These are phyloP conservation scores for Flaveria bidentis DNA, from an alignment of 129 eudicot genomes.

Conservation along the genomic window DNA sequence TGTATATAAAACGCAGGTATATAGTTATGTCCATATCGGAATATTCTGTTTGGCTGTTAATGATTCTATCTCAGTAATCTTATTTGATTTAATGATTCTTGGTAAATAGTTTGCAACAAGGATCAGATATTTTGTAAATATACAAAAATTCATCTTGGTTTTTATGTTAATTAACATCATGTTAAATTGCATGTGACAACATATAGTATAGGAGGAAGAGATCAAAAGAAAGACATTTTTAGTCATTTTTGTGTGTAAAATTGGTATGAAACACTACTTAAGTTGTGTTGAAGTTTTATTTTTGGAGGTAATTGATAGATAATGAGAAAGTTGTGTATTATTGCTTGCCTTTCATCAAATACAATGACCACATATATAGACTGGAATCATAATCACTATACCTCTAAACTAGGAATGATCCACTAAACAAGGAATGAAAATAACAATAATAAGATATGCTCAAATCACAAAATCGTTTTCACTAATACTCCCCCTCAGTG, in stretches of 20 bases:
- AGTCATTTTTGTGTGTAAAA: background rate
- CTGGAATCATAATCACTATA: too few species aligned
- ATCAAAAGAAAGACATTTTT: background rate
- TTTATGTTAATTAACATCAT: background rate
- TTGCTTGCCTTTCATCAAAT: too few species aligned
- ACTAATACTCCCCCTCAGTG: too few species aligned
- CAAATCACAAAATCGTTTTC: too few species aligned
- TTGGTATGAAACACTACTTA: too few species aligned
- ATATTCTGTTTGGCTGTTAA: background rate
- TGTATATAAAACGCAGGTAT: slow-evolving; percentile 14
- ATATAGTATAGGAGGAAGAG: background rate
- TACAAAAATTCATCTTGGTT: background rate
- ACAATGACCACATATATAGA: too few species aligned
- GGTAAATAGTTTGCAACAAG: slow-evolving; percentile 4
- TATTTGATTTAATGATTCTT: background rate
- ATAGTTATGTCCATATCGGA: slow-evolving; percentile 14
- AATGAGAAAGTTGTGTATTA: too few species aligned
- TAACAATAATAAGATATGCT: too few species aligned
- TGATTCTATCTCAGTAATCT: background rate
- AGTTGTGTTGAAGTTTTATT: too few species aligned
- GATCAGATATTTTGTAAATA: background rate
- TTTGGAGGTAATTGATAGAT: too few species aligned
- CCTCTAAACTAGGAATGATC: too few species aligned
- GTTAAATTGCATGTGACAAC: background rate
- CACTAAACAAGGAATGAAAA: too few species aligned